Evolutionary conservation across 441 rosid species (phyloP).

Genomic region (Corymbia calophylla): DNA sequence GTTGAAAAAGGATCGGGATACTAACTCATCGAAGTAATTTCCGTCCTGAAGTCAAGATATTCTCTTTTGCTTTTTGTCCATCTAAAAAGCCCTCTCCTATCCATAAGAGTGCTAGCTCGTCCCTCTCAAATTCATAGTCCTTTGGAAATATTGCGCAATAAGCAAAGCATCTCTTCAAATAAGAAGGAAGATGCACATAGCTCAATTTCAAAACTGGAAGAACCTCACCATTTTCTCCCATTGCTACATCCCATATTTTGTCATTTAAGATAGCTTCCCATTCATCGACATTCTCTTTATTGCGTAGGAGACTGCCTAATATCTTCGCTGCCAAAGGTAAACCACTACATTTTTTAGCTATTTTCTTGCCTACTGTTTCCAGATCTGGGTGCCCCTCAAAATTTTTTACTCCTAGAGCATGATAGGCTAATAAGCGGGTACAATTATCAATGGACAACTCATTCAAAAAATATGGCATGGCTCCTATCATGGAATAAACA

Average conservation of each 20-base stretch:
- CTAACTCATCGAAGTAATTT: neutral
- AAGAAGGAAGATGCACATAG: neutral
- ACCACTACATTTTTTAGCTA: neutral
- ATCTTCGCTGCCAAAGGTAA: neutral
- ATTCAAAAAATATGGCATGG: fast-evolving
- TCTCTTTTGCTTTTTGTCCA: neutral
- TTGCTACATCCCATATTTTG: neutral
- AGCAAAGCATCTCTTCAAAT: neutral
- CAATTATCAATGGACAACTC: neutral
- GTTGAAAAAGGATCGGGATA: neutral
- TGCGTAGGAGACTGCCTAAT: neutral
- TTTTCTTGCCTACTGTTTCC: neutral
- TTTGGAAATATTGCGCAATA: neutral
- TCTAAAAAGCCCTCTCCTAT: neutral
- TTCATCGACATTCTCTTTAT: no score
- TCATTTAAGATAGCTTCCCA: neutral
- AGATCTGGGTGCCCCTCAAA: neutral
- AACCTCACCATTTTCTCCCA: neutral
- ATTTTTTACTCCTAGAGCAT: neutral
- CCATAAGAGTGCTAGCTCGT: neutral
- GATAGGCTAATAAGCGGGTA: neutral
- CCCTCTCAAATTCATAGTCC: neutral
- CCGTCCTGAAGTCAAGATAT: neutral
- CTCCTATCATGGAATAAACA: neutral
- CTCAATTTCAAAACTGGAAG: neutral